Evolutionary conservation across 75 land plant genomes (phyloP), one percentile per base, ranked within the genome.

Genomic region (Larix kaempferi): DNA sequence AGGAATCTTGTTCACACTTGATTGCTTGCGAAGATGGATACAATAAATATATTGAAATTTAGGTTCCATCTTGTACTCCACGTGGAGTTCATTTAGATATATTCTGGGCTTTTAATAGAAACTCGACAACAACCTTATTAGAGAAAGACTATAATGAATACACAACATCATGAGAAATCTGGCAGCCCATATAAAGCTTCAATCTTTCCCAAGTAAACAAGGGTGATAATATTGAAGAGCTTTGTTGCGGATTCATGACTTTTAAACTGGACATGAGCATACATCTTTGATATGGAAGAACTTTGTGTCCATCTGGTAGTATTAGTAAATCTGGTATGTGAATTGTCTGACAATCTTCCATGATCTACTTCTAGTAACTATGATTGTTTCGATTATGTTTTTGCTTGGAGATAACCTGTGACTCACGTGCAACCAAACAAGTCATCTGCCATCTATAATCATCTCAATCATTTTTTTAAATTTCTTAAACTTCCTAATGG

Each of bases 221-320:
- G n/a, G 26, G 25, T 52, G 7, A 84, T 83, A 58, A 85, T 17
- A 1, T 6, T 4, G 19, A 67, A 59, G 3, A 90, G 87, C 1
- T 5, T 6, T 16, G 81, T 79, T 57, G 91, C 91, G 61, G 57
- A 19, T 39, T 25, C 52, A 5, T 23, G 60, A 7, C 52, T 57
- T 6, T 76, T 74, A 77, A 95, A 93, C 55, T 91, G 91, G 26
- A 93, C 94, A 37, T 83, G 63, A 39, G 85, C 94, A 80, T 35
- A 80, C 23, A 76, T 79, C 59, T 44, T 83, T 3, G 85, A 59
- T 35, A 60, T 65, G 23, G 59, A 16, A 37, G 77, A 76, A 1
- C 44, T 58, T 21, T 37, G 73, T 35, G 62, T 19, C 35, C 14
- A 29, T 3, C 66, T 64, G 27, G 37, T 27, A 27, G 3, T 64